phyloP scores from a whole-genome alignment of 495 filamentous ascomycete species.

The Bryoglossum gracile region DNA sequence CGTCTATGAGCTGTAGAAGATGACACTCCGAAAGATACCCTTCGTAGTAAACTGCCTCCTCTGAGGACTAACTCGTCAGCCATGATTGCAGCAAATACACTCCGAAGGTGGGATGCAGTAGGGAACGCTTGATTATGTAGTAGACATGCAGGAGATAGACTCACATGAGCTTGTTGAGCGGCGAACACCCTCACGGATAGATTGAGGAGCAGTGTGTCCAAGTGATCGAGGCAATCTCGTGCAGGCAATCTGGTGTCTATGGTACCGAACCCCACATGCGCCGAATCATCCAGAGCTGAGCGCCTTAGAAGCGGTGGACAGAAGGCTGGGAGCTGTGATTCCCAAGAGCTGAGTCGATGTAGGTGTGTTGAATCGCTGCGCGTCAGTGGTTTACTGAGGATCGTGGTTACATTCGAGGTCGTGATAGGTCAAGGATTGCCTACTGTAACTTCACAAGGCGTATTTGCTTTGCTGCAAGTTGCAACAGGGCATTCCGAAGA shows the following conservation, averaged over 20 bases:
- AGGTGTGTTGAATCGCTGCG: conserved; percentile 22
- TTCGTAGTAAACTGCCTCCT: conserved; percentile 32
- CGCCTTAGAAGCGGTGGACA: background rate
- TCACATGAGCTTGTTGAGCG: conserved; percentile 1
- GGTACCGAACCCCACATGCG: background rate
- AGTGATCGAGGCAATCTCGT: background rate
- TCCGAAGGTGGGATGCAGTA: background rate
- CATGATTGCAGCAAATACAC: conserved; percentile 20
- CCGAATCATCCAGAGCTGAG: background rate
- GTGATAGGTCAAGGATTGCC: too few species aligned
- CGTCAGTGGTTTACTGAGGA: conserved; percentile 16
- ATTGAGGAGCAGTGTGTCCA: background rate
- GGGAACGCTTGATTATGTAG: too few species aligned
- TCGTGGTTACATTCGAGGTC: too few species aligned
- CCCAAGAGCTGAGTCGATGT: conserved; percentile 11
- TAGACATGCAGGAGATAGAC: background rate
- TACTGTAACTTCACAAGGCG: too few species aligned
- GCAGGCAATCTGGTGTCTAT: background rate
- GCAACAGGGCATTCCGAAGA: too few species aligned
- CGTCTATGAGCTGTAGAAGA: conserved; percentile 28
- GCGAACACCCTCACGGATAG: background rate
- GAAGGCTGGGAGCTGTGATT: too few species aligned
- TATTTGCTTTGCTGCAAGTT: too few species aligned
- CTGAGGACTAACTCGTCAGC: conserved; percentile 34
- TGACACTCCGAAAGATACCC: conserved; percentile 33